Evolutionary conservation across 805 yeast species (phyloP).

Genomic region (Starmerella apicola): DNA sequence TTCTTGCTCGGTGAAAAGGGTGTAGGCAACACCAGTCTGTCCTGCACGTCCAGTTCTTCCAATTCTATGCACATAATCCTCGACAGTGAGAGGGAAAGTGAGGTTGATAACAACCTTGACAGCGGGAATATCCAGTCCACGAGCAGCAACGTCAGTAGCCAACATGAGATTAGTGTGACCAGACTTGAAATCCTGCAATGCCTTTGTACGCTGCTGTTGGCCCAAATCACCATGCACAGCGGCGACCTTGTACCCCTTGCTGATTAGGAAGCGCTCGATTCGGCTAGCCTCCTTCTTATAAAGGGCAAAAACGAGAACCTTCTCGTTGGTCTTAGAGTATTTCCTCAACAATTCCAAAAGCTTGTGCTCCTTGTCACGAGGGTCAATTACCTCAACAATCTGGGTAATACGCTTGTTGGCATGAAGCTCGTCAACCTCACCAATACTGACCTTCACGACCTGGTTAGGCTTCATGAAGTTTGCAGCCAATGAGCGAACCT

Average conservation of each 20-base stretch:
- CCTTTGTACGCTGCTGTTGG: conserved; percentile 83
- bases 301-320: conserved; percentile 80
- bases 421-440: conserved; percentile 83
- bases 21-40: conserved; percentile 84
- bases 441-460: conserved; percentile 87
- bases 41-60: conserved; percentile 99
- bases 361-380: conserved; percentile 63
- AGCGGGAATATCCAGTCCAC: conserved; percentile 95
- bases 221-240: conserved; percentile 94
- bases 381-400: conserved; percentile 84
- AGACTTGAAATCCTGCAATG: conserved; percentile 70
- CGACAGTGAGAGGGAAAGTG: conserved; percentile 92
- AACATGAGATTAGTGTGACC: conserved; percentile 66
- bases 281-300: conserved; percentile 95
- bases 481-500: conserved; percentile 83
- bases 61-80: conserved; percentile 92
- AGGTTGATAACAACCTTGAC: conserved; percentile 90
- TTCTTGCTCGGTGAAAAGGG: conserved; percentile 91
- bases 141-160: conserved; percentile 97
- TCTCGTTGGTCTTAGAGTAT: conserved; percentile 51
- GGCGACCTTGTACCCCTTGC: conserved; percentile 69
- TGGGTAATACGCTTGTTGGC: conserved; percentile 94
- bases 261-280: conserved; percentile 60
- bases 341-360: conserved; percentile 58
- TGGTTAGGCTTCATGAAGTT: conserved; percentile 52